phyloP scores from a whole-genome alignment of 139 green algal species.

The Picochlorum sp. region DNA sequence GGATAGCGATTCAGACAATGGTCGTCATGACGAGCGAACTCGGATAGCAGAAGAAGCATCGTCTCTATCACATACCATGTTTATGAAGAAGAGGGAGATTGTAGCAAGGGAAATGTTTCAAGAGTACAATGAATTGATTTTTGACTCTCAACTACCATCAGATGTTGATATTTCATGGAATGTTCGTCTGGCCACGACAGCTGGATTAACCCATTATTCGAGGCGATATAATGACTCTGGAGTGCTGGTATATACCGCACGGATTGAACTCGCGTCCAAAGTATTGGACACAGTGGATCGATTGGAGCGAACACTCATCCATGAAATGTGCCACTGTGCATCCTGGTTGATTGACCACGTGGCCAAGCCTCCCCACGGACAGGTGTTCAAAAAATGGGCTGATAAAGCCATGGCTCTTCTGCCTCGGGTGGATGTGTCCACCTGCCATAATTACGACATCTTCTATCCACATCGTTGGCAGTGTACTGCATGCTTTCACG shows the following conservation, averaged over 20 bases:
- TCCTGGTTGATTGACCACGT: constrained; percentile 48
- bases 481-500: constrained; percentile 38
- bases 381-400: constrained; percentile 45
- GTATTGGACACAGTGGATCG: constrained; percentile 42
- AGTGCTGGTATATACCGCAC: constrained; percentile 19
- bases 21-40: too few species aligned
- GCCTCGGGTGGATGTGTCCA: constrained; percentile 42
- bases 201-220: constrained; percentile 44
- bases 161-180: constrained; percentile 54
- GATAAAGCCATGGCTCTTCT: constrained; percentile 16
- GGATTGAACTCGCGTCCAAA: constrained; percentile 49
- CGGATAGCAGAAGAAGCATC: neutral
- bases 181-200: constrained; percentile 41
- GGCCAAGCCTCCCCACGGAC: constrained; percentile 53
- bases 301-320: constrained; percentile 47
- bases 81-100: constrained; percentile 22
- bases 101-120: constrained; percentile 22
- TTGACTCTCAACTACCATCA: constrained; percentile 29
- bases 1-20: neutral
- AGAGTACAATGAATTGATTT: constrained; percentile 42
- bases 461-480: constrained; percentile 39
- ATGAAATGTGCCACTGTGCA: constrained; percentile 60
- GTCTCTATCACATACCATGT: constrained; percentile 13
- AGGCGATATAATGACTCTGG: neutral
- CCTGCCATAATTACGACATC: constrained; percentile 50